These are phyloP conservation scores for Salix viminalis DNA, from an alignment of 345 rosid species.

Conservation along the genomic window DNA sequence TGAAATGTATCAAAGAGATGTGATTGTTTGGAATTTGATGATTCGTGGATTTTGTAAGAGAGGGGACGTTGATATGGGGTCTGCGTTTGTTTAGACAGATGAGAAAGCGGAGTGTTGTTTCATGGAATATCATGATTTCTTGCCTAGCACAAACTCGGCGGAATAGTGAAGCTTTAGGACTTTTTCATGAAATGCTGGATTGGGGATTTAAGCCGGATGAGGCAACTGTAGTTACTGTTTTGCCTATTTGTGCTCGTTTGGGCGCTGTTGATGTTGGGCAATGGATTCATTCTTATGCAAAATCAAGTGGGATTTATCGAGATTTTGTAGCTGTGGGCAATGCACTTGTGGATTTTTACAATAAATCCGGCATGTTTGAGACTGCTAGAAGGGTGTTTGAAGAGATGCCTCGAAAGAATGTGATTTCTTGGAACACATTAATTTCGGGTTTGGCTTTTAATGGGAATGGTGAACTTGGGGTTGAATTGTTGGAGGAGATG, in stretches of 20 bases:
- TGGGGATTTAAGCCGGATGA: conserved; percentile 55
- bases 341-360: conserved; percentile 57
- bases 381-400: conserved; percentile 38
- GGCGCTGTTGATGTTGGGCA: conserved; percentile 49
- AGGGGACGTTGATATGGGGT: conserved; percentile 50
- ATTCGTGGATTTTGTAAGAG: conserved; percentile 54
- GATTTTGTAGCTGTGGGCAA: conserved; percentile 49
- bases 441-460: conserved; percentile 59
- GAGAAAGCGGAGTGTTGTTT: conserved; percentile 50
- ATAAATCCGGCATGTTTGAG: conserved; percentile 56
- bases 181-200: conserved; percentile 57
- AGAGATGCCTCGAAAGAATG: conserved; percentile 44
- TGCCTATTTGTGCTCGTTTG: conserved; percentile 61
- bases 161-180: conserved; percentile 50
- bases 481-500: conserved; percentile 55
- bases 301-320: conserved; percentile 37
- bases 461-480: conserved; percentile 53
- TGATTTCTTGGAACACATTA: conserved; percentile 66
- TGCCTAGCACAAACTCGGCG: conserved; percentile 53
- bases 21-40: conserved; percentile 64
- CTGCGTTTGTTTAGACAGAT: conserved; percentile 46
- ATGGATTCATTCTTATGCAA: conserved; percentile 49
- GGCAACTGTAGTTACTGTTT: conserved; percentile 52
- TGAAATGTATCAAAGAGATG: conserved; percentile 48
- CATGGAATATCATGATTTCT: conserved; percentile 70